Evolutionary conservation across 352 stramenopile species (phyloP).

Genomic region (Globisporangium camurandrum): DNA sequence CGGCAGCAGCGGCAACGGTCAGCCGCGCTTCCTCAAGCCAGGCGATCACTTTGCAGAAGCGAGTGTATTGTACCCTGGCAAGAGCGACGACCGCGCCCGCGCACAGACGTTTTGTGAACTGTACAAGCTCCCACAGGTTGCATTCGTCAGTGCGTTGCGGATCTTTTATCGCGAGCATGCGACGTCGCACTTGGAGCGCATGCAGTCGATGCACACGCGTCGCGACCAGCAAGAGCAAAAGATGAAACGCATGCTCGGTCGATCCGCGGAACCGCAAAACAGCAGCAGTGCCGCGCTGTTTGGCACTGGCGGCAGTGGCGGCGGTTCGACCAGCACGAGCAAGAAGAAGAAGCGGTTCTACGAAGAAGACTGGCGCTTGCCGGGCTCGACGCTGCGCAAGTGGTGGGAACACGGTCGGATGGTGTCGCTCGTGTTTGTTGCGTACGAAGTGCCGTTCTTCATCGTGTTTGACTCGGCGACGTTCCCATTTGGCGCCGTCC

Average conservation of each 20-base stretch:
- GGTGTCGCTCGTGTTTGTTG: slow-evolving; percentile 40
- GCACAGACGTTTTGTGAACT: slow-evolving; percentile 70
- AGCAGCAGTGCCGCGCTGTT: slow-evolving; percentile 3
- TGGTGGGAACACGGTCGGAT: slow-evolving; percentile 50
- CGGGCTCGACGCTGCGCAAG: slow-evolving; percentile 47
- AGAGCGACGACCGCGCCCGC: slow-evolving; percentile 36
- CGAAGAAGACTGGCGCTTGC: slow-evolving; percentile 35
- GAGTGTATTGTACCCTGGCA: slow-evolving; percentile 33
- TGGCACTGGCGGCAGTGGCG: no score
- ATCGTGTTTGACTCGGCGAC: slow-evolving; percentile 55
- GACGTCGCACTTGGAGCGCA: slow-evolving; percentile 26
- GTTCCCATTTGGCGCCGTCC: slow-evolving; percentile 35
- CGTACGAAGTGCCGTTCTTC: slow-evolving; percentile 60
- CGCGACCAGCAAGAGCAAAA: slow-evolving; percentile 71
- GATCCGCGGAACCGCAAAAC: slow-evolving; percentile 16
- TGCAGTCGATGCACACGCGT: slow-evolving; percentile 43
- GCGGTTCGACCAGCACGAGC: neutral
- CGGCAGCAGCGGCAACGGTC: slow-evolving; percentile 10
- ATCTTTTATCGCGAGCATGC: slow-evolving; percentile 43
- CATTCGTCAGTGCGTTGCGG: slow-evolving; percentile 42
- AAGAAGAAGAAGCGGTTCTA: slow-evolving; percentile 6
- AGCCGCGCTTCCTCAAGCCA: slow-evolving; percentile 25
- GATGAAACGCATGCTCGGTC: slow-evolving; percentile 67
- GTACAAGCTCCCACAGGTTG: slow-evolving; percentile 51
- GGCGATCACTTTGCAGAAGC: slow-evolving; percentile 55